These are phyloP conservation scores for Saccharomycopsis sp. DNA, from an alignment of 805 yeast genomes.

Conservation along the genomic window DNA sequence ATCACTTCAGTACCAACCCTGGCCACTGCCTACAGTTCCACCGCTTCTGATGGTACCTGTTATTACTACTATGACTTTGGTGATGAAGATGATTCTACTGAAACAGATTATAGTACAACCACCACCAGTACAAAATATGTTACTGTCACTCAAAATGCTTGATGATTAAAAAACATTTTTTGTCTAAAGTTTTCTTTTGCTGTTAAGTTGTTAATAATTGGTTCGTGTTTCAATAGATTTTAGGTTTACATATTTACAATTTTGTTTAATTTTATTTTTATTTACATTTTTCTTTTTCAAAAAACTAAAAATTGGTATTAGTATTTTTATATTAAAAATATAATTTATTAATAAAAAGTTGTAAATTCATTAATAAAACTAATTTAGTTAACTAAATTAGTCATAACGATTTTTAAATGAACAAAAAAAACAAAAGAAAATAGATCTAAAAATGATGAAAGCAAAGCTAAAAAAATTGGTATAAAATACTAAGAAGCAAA, in stretches of 20 bases:
- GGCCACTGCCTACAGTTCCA: constrained; percentile 9
- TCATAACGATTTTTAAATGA: constrained; percentile 1
- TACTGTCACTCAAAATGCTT: constrained; percentile 9
- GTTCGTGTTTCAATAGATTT: too few relatives aligned
- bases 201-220: too few relatives aligned
- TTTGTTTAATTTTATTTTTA: too few relatives aligned
- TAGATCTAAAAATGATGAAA: constrained; percentile 3
- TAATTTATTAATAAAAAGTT: too few relatives aligned
- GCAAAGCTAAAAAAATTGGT: constrained; percentile 3
- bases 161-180: background rate
- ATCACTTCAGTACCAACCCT: constrained; percentile 4
- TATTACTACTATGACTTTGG: constrained; percentile 15
- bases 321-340: too few relatives aligned
- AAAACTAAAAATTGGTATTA: background rate
- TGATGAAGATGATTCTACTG: background rate
- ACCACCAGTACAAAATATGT: constrained; percentile 4
- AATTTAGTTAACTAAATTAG: too few relatives aligned
- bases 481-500: background rate
- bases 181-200: too few relatives aligned
- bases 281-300: background rate
- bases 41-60: constrained; percentile 10
- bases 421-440: constrained; percentile 14
- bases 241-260: too few relatives aligned
- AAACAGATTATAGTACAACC: constrained; percentile 8
- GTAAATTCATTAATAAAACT: background rate